These are phyloP conservation scores for Coemansia sp. DNA, from an alignment of 192 early-diverging fungal species.

Conservation along the genomic window DNA sequence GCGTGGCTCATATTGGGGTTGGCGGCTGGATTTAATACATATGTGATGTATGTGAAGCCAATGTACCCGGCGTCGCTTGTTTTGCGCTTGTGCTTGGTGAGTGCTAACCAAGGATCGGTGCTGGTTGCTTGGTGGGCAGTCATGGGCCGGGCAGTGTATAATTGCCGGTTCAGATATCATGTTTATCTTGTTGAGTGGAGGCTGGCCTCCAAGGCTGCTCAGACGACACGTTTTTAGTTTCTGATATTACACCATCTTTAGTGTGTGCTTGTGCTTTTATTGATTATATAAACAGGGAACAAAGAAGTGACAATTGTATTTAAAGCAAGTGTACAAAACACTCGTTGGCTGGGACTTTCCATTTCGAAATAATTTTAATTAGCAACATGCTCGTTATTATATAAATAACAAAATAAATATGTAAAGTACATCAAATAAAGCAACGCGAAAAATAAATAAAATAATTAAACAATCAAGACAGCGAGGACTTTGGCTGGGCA, in stretches of 20 bases:
- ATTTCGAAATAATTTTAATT: too few relatives aligned
- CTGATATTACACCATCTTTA: too few relatives aligned
- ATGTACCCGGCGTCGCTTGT: slow-evolving; percentile 16
- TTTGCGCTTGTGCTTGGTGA: slow-evolving; percentile 28
- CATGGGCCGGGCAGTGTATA: slow-evolving; percentile 11
- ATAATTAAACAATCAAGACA: neutral
- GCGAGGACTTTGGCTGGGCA: neutral
- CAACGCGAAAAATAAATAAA: slow-evolving; percentile 2
- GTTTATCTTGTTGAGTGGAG: neutral
- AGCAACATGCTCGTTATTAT: too few relatives aligned
- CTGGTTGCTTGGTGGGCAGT: slow-evolving; percentile 35
- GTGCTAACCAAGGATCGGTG: slow-evolving; percentile 20
- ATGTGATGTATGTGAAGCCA: slow-evolving; percentile 22
- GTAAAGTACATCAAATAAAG: neutral
- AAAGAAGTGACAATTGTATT: too few relatives aligned
- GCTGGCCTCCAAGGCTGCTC: neutral
- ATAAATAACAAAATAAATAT: too few relatives aligned
- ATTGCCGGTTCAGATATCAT: neutral
- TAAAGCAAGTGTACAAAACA: too few relatives aligned
- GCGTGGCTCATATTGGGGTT: slow-evolving; percentile 10
- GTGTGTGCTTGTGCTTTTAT: too few relatives aligned
- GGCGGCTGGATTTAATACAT: slow-evolving; percentile 20
- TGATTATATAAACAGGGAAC: too few relatives aligned
- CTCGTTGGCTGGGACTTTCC: too few relatives aligned
- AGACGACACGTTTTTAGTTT: too few relatives aligned